Evolutionary conservation across 495 filamentous ascomycete species (phyloP), one percentile per base, ranked within the genome.

Genomic region (Copromyces sp.): DNA sequence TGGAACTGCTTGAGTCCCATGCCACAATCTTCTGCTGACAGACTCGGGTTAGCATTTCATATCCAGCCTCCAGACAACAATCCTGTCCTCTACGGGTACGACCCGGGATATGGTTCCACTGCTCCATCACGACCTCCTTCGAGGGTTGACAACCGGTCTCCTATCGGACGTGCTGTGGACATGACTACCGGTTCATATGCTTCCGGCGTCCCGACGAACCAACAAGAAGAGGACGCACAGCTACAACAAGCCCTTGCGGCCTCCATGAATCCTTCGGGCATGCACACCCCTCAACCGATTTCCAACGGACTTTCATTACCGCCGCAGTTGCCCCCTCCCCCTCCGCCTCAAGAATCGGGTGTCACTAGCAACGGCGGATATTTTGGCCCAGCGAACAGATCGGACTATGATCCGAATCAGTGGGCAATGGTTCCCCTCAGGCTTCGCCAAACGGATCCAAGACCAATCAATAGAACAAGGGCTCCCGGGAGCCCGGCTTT

Each of bases 301-400:
- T 81, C 81, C 68, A 79, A 75, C 39, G 82, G 83, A 37, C 70
- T 77, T 65, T 44, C 82, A 70, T 87, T 40, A 80, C 81, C 69
- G 79, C 75, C 42, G 82, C 84, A 37, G 70, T 77, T 69, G 65
- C 83, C 71, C 77, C 78, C 8, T 75, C 83, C 61, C 37, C 75
- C 78, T n/a, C 81, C 79, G 29, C 74, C 73, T 9, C 86, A 87
- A 70, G 83, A 87, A 75, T 78, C 77, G 17, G 86, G 85, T 16
- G 72, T 87, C 4, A 78, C 79, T 16, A 75, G 78, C 39, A 77
- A 75, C 39, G 79, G 80, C 14, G 76, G 79, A 20, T 72, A 88
- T 29, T 95, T 97, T 81, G 88, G 89, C 6, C 91, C 91, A 38
- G 93, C 94, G 2, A 93, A 85, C n/a, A 86, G 88, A 24, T 84